Percentiles rank a stretch among this genome's conserved stretches.
Conservation (phyloP, 768 basidiomycete species). For the Amylocystis lapponica region DNA sequence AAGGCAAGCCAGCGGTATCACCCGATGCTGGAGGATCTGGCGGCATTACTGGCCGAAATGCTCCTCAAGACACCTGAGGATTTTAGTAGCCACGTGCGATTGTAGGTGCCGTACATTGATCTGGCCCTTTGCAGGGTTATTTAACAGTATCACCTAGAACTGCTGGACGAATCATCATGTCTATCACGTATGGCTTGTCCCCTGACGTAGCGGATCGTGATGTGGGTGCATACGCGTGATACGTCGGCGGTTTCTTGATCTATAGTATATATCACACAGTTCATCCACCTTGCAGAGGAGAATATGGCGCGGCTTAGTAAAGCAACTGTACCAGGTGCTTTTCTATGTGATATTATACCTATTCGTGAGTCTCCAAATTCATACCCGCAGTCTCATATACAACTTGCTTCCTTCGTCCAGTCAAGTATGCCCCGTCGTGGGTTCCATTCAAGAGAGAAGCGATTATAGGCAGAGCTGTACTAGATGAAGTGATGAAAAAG, state of each 20-base stretch:
- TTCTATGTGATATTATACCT: slow-evolving; percentile 28
- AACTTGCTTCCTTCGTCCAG: slow-evolving; percentile 8
- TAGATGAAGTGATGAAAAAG: slow-evolving; percentile 8
- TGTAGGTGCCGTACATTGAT: slow-evolving; percentile 1
- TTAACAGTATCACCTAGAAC: neutral
- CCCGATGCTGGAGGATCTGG: slow-evolving; percentile 24
- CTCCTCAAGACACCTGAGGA: slow-evolving; percentile 3
- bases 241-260: no score
- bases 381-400: neutral
- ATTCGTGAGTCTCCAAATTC: slow-evolving; percentile 8
- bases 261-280: no score
- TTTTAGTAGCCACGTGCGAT: slow-evolving; percentile 6
- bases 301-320: slow-evolving; percentile 26
- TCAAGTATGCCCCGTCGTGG: slow-evolving; percentile 19
- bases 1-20: slow-evolving; percentile 28
- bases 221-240: no score
- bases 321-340: slow-evolving; percentile 34
- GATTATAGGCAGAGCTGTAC: slow-evolving; percentile 5
- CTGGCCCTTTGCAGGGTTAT: no score
- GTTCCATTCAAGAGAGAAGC: slow-evolving; percentile 23
- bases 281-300: slow-evolving; percentile 33
- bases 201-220: slow-evolving; percentile 5
- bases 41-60: slow-evolving; percentile 10
- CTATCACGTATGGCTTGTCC: slow-evolving; percentile 6
- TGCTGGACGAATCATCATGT: slow-evolving; percentile 1